These are phyloP conservation scores for Truncatella angustata DNA, from an alignment of 2,329 filamentous ascomycete species.

Conservation along the genomic window DNA sequence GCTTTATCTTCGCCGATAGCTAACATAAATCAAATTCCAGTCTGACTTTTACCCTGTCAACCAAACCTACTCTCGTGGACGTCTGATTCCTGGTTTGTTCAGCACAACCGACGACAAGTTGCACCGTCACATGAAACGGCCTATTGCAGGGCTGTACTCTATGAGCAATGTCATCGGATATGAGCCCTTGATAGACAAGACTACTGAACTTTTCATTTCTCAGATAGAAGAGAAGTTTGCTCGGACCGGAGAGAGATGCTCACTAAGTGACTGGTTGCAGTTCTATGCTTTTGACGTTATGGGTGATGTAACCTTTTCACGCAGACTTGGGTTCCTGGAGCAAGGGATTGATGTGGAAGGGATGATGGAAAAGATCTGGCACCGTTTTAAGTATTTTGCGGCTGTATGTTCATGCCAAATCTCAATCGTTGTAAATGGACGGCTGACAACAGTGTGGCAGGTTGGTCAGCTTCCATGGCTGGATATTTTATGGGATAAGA, in stretches of 20 bases:
- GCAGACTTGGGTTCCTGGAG: not conserved
- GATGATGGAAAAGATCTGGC: not conserved
- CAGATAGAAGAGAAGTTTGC: not conserved
- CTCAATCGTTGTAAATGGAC: not conserved
- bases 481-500: too few relatives aligned
- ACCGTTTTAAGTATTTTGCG: not conserved
- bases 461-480: not conserved
- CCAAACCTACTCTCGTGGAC: not conserved
- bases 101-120: not conserved
- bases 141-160: not conserved
- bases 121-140: not conserved
- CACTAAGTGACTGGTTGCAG: not conserved
- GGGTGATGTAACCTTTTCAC: not conserved
- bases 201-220: not conserved
- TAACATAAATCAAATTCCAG: too few relatives aligned
- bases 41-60: not conserved
- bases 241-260: not conserved
- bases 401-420: not conserved
- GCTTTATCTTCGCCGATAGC: too few relatives aligned
- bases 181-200: not conserved
- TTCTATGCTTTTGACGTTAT: not conserved
- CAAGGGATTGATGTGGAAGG: not conserved
- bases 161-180: not conserved
- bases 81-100: not conserved
- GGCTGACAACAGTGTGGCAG: not conserved